Evolutionary conservation across 139 green algal genomes (phyloP).

Genomic region (Deuterostichococcus epilithicus): DNA sequence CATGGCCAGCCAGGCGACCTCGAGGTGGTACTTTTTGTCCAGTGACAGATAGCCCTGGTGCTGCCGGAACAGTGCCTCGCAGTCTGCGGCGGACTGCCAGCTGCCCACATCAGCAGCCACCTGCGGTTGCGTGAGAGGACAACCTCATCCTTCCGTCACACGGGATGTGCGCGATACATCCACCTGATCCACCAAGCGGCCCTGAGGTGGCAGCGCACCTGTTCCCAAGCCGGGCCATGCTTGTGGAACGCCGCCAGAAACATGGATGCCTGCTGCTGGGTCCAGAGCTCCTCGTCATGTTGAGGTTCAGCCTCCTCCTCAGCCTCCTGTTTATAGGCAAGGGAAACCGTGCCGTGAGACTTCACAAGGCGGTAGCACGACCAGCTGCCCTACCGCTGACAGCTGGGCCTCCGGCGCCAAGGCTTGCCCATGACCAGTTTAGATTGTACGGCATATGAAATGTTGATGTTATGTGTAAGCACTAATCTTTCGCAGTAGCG

Average conservation of each 20-base stretch:
- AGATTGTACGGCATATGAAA: too few species aligned
- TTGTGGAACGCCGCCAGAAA: conserved; percentile 28
- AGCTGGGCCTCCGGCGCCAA: too few species aligned
- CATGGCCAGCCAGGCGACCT: conserved; percentile 41
- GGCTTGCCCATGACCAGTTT: too few species aligned
- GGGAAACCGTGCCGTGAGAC: too few species aligned
- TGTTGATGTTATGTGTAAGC: too few species aligned
- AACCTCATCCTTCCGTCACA: not conserved
- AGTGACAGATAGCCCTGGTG: conserved; percentile 49
- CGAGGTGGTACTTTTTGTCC: conserved; percentile 19
- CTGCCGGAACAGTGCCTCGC: conserved; percentile 38
- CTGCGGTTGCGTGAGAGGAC: not conserved
- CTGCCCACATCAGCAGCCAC: conserved; percentile 22
- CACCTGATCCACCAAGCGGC: too few species aligned
- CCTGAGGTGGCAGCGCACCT: conserved; percentile 3
- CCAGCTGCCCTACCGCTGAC: too few species aligned
- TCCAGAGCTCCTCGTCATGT: not conserved
- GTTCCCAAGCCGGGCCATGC: conserved; percentile 21
- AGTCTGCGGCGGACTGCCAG: conserved; percentile 2
- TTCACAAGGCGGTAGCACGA: too few species aligned
- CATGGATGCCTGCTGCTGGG: not conserved
- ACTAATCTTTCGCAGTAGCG: too few species aligned
- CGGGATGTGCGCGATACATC: too few species aligned
- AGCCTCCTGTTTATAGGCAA: too few species aligned
- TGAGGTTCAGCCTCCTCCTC: too few species aligned